Evolutionary conservation across 1,284 basidiomycete species (phyloP), one percentile per base, ranked within the genome.

Genomic region (Pholiota adiposa): DNA sequence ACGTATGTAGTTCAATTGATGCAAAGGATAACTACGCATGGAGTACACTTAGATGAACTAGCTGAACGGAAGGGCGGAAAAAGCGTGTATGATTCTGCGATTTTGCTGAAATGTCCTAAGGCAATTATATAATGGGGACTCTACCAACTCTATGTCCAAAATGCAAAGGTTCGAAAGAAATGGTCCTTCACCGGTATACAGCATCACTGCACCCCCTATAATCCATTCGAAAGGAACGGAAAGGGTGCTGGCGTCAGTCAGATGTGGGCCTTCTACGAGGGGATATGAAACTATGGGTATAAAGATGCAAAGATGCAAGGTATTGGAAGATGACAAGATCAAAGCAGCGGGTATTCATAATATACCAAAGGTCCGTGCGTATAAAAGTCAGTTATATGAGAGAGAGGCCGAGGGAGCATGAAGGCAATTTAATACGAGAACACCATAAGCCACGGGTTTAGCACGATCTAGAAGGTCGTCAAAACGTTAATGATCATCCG

Each of bases 401-500:
- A 23, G 8, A 44, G 34, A 23, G 23, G 49, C 58, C 33, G 51
- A 54, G 14, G 40, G 36, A 12, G 36, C 16, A 7, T 11, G 41
- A 27, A 36, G 38, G 7, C 27, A 12, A 41, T 27, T 75, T 67
- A 90, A 69, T 89, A 90, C 1, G 86, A 88, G 75, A 90, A 90
- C 63, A 90, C 86, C 89, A 90, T 90, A 63, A 90, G 76, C 88
- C 88, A 91, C 0, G 89, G 89, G 67, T 91, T 91, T 64, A 91
- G 77, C 44, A 90, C 82, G 66, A 92, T 87, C 84, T 88, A 63
- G 48, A 63, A 53, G 43, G 51, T 4, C 19, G n/a, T 3, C 59
- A 61, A 73, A 38, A 41, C 41, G 40, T 57, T 41, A 43, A 31
- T 58, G 23, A 48, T 21, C n/a, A 33, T 19, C 29, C 38, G 29